phyloP scores from a whole-genome alignment of 2,329 filamentous ascomycete genomes.

The Chaetomium sp. region DNA sequence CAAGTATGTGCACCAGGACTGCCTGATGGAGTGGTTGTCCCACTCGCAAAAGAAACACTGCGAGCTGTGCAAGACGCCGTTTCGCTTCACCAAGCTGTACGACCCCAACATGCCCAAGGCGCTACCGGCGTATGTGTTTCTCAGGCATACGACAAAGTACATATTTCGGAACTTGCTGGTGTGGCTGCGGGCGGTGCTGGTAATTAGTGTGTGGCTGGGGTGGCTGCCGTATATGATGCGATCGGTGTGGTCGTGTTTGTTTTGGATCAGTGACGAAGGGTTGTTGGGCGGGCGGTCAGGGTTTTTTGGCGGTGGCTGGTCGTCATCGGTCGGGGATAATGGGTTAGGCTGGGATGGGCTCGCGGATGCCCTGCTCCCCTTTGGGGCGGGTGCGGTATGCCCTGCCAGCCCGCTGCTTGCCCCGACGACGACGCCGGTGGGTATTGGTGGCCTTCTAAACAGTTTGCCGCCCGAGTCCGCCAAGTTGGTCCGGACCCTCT shows the following conservation, averaged over 20 bases:
- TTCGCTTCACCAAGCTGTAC: conserved; percentile 97
- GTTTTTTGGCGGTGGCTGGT: not conserved
- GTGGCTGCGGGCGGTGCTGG: conserved; percentile 72
- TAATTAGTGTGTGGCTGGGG: conserved; percentile 80
- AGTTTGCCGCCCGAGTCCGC: conserved; percentile 29
- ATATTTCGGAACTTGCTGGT: conserved; percentile 63
- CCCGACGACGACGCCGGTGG: conserved; percentile 34
- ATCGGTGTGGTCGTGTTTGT: conserved; percentile 85
- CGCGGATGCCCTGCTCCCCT: no score
- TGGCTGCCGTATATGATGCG: conserved; percentile 87
- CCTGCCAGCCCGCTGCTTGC: conserved; percentile 35
- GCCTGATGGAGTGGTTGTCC: conserved; percentile 96
- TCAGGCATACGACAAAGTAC: conserved; percentile 71
- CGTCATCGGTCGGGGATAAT: no score
- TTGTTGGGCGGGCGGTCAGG: conserved; percentile 24
- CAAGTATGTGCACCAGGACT: conserved; percentile 96
- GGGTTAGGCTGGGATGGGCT: no score
- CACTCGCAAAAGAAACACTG: conserved; percentile 99
- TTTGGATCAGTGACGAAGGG: conserved; percentile 86
- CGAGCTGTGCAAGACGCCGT: conserved; percentile 97
- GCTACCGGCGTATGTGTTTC: conserved; percentile 73
- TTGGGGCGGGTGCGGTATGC: conserved; percentile 24
- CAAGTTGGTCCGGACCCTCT: conserved; percentile 24
- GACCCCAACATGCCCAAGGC: conserved; percentile 84
- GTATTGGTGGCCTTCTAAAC: conserved; percentile 31